These are phyloP conservation scores for Actinidia arguta DNA, from an alignment of 179 eudicot species.

Conservation along the genomic window DNA sequence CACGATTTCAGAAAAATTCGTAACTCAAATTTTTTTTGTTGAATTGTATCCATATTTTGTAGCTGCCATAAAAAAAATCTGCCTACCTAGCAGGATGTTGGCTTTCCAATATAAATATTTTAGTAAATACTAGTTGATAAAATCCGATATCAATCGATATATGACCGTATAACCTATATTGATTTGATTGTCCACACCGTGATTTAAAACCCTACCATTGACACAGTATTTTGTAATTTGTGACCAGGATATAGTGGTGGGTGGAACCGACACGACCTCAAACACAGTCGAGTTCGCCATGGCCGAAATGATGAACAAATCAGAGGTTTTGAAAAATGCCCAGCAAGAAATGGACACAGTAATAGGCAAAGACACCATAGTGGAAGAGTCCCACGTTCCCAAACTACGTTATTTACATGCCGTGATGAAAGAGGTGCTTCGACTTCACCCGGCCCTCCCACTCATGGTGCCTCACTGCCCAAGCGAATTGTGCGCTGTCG, in stretches of 20 bases:
- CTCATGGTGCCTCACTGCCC: conserved; percentile 63
- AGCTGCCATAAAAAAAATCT: too few species aligned
- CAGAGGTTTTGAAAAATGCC: conserved; percentile 41
- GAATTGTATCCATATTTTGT: too few species aligned
- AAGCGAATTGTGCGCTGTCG: conserved; percentile 47
- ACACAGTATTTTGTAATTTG: not conserved
- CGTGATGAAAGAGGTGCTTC: conserved; percentile 57
- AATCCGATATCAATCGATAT: not conserved
- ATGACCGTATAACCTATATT: not conserved
- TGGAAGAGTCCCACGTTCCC: conserved; percentile 61
- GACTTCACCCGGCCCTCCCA: conserved; percentile 57
- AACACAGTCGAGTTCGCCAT: conserved; percentile 58
- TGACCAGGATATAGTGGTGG: conserved; percentile 56
- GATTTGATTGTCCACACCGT: not conserved
- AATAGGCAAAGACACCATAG: conserved; percentile 39
- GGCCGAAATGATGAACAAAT: conserved; percentile 55
- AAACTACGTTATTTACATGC: conserved; percentile 54
- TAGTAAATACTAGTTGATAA: not conserved
- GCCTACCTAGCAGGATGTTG: not conserved
- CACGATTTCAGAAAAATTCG: too few species aligned
- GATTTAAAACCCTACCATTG: not conserved
- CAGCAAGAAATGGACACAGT: conserved; percentile 53
- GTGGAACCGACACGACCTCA: conserved; percentile 65
- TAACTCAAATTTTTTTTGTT: too few species aligned
- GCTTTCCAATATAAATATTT: not conserved